These are phyloP conservation scores for Ceratobasidium sp. DNA, from an alignment of 1,284 basidiomycete species.

Conservation along the genomic window DNA sequence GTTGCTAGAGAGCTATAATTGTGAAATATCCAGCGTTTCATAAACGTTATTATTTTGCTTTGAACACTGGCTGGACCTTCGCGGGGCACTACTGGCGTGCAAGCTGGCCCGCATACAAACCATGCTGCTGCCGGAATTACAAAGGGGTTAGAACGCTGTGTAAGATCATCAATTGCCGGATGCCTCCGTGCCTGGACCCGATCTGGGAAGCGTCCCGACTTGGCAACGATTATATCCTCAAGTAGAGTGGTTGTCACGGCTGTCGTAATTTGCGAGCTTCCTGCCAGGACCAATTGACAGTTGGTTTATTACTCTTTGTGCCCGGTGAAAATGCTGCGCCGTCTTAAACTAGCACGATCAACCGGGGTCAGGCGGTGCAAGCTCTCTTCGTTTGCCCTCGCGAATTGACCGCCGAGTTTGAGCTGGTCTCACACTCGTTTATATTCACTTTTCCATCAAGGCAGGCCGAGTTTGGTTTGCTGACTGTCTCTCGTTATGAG, in stretches of 20 bases:
- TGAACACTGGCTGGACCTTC: not conserved
- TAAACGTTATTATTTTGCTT: not conserved
- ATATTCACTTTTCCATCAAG: slow-evolving; percentile 14
- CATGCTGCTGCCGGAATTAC: not conserved
- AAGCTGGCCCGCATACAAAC: not conserved
- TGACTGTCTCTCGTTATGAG: slow-evolving; percentile 1
- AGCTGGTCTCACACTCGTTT: slow-evolving; percentile 35
- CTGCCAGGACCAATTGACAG: not conserved
- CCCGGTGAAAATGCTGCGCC: not conserved
- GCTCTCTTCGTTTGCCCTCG: not conserved
- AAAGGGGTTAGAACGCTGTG: not conserved
- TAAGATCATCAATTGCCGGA: not conserved
- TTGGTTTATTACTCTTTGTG: not conserved
- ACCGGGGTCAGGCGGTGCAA: slow-evolving; percentile 15
- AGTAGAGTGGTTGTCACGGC: not conserved
- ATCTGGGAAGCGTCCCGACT: slow-evolving; percentile 4
- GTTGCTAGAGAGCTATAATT: slow-evolving; percentile 4
- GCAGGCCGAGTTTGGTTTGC: slow-evolving; percentile 7
- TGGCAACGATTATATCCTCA: not conserved
- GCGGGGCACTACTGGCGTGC: not conserved
- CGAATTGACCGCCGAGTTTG: slow-evolving; percentile 6
- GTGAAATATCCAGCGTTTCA: not conserved
- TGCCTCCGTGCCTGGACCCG: not conserved
- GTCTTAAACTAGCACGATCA: not conserved
- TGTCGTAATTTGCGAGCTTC: not conserved